These are phyloP conservation scores for Leishmania gerbilli DNA, from an alignment of 208 protist species.

Conservation along the genomic window DNA sequence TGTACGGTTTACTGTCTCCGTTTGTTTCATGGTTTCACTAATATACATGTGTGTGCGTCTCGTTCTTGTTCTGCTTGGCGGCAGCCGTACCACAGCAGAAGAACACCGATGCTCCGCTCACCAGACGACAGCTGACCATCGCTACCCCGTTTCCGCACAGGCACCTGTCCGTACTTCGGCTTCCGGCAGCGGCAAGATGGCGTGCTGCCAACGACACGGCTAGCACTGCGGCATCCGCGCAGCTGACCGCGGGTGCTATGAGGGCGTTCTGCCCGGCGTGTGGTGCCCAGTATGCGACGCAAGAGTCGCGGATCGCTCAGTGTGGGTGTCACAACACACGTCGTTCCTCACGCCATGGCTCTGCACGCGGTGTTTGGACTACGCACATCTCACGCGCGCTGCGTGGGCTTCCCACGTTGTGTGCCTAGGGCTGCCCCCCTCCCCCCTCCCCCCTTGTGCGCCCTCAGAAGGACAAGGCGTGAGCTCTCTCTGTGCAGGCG, in stretches of 20 bases:
- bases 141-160: neutral
- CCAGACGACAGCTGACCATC: too few species aligned
- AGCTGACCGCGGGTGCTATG: neutral
- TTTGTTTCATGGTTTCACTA: neutral
- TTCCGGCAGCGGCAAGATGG: neutral
- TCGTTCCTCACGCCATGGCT: neutral
- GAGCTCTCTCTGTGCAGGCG: neutral
- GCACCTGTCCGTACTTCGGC: neutral
- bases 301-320: neutral
- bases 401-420: neutral
- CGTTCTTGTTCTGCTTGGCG: neutral
- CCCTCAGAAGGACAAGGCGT: neutral
- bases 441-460: neutral
- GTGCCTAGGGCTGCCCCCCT: neutral
- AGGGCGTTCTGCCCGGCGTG: neutral
- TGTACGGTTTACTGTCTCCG: neutral
- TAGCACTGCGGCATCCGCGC: neutral
- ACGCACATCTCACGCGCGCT: neutral
- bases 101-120: neutral
- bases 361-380: neutral
- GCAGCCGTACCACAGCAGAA: neutral
- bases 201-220: neutral
- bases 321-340: neutral
- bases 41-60: neutral
- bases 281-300: neutral